A percentile compares a stretch with the other conserved stretches of the same genome.
phyloP scores from a whole-genome alignment of 176 grass and related monocot genomes.

The Leersia perrieri region DNA sequence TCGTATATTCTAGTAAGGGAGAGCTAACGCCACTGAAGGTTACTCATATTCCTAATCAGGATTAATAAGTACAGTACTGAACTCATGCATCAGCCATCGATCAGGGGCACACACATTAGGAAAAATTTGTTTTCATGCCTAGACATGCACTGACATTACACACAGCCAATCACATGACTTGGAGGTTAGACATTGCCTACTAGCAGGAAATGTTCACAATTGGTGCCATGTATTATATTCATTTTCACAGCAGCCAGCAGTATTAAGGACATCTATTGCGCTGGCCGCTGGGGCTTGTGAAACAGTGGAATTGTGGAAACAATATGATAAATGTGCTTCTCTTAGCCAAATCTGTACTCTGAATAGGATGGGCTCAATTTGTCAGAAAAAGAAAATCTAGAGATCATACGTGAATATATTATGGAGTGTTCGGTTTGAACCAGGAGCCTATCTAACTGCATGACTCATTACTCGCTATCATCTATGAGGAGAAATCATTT shows the following conservation, averaged over 20 bases:
- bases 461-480: background rate
- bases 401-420: background rate
- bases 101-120: background rate
- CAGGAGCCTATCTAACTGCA: background rate
- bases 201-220: background rate
- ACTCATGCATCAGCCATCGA: background rate
- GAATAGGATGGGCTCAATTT: background rate
- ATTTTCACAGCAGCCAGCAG: background rate
- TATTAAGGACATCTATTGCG: background rate
- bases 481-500: background rate
- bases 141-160: background rate
- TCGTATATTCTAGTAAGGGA: background rate
- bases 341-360: background rate
- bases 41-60: background rate
- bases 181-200: background rate
- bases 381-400: background rate
- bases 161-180: background rate
- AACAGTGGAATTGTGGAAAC: background rate
- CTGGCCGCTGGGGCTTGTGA: background rate
- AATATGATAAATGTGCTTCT: background rate
- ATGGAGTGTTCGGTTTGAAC: background rate
- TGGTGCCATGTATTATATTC: background rate
- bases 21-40: background rate
- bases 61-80: background rate
- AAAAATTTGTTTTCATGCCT: background rate